A percentile compares a stretch with the other conserved stretches of the same genome.
Evolutionary conservation across 805 yeast species (phyloP).

Genomic region (Metschnikowia orientalis): DNA sequence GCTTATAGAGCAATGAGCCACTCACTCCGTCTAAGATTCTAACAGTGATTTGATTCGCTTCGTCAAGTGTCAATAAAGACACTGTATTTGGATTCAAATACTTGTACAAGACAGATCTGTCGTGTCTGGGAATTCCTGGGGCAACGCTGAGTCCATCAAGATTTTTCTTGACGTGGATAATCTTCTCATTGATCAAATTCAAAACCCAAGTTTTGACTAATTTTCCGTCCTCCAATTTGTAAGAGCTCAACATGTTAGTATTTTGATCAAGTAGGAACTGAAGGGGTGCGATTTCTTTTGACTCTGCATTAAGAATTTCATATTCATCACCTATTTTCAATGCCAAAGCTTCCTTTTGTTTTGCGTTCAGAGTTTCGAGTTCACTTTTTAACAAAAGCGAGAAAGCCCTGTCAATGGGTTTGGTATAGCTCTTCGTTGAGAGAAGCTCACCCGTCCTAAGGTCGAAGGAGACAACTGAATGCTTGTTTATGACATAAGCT

Average conservation of each 20-base stretch:
- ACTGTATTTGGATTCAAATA: slow-evolving; percentile 70
- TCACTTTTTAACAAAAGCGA: background rate
- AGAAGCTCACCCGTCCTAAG: slow-evolving; percentile 12
- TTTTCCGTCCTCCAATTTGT: slow-evolving; percentile 14
- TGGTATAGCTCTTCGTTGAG: background rate
- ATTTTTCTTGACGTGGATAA: slow-evolving; percentile 22
- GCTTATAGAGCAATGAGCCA: slow-evolving; percentile 56
- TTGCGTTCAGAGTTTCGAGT: slow-evolving; percentile 4
- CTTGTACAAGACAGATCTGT: slow-evolving; percentile 75
- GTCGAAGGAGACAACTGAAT: slow-evolving; percentile 11
- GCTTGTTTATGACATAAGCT: slow-evolving; percentile 12
- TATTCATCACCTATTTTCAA: slow-evolving; percentile 8
- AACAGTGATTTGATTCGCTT: slow-evolving; percentile 38
- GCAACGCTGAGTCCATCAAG: slow-evolving; percentile 36
- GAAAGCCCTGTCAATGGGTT: slow-evolving; percentile 6
- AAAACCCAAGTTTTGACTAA: slow-evolving; percentile 31
- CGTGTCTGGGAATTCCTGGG: slow-evolving; percentile 63
- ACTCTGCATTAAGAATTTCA: no score
- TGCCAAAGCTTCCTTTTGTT: slow-evolving; percentile 12
- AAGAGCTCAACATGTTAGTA: slow-evolving; percentile 19
- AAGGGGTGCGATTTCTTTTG: slow-evolving; percentile 8
- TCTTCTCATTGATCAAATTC: slow-evolving; percentile 14
- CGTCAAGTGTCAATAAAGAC: slow-evolving; percentile 37
- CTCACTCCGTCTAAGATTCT: slow-evolving; percentile 63
- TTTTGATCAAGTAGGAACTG: slow-evolving; percentile 16